phyloP scores from a whole-genome alignment of 805 yeast genomes.

The Starmerella ratchasimensis region DNA sequence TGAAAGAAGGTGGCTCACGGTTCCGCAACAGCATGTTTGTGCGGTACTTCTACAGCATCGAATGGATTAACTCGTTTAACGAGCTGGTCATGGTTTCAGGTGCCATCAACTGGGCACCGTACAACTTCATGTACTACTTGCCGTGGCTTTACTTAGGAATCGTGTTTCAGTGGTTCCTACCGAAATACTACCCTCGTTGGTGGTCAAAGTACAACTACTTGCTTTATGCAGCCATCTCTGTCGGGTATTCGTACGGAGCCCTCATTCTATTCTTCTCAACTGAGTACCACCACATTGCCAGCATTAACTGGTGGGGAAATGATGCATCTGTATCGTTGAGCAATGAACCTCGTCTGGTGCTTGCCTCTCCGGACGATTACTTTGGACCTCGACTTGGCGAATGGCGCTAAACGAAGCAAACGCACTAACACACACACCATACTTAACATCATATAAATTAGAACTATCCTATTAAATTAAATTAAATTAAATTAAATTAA shows the following conservation, averaged over 20 bases:
- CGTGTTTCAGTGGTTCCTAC: conserved; percentile 35
- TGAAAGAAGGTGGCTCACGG: conserved; percentile 4
- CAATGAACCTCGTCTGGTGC: background rate
- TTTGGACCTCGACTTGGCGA: no score
- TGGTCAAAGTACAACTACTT: conserved; percentile 41
- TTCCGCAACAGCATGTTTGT: conserved; percentile 19
- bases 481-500: no score
- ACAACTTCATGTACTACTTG: conserved; percentile 30
- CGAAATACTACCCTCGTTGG: conserved; percentile 38
- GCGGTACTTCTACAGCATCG: conserved; percentile 27
- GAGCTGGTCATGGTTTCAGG: conserved; percentile 15
- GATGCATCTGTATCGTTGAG: conserved; percentile 1
- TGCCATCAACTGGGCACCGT: conserved; percentile 30
- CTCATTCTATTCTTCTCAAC: conserved; percentile 44
- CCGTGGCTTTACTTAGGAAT: conserved; percentile 22
- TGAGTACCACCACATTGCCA: conserved; percentile 30
- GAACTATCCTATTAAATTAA: no score
- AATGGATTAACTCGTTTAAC: conserved; percentile 9
- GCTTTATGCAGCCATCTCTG: conserved; percentile 41
- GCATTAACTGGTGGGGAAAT: conserved; percentile 57
- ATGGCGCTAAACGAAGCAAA: no score
- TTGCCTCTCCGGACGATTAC: no score
- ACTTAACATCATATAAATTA: no score
- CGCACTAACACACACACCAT: no score
- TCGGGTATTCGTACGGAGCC: conserved; percentile 52